These are phyloP conservation scores for Rhodotorula sp. DNA, from an alignment of 1,284 basidiomycete genomes.

Conservation along the genomic window DNA sequence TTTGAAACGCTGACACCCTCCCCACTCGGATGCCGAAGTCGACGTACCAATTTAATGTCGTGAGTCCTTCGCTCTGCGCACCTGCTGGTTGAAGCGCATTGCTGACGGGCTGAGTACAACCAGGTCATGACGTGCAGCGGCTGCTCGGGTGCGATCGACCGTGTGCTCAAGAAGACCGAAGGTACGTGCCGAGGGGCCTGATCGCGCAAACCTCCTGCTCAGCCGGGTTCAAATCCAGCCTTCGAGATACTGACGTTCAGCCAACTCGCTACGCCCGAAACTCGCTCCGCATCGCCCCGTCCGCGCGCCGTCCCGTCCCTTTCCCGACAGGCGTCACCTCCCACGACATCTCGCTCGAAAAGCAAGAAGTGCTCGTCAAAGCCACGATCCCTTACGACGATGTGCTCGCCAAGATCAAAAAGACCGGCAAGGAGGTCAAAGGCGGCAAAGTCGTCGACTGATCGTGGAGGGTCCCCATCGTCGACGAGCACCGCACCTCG, in stretches of 20 bases:
- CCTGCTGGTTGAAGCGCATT: too few species aligned
- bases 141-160: constrained; percentile 43
- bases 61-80: not conserved
- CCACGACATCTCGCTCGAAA: constrained; percentile 34
- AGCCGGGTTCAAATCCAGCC: too few species aligned
- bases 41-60: constrained; percentile 44
- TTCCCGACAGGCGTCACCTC: constrained; percentile 26
- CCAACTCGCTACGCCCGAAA: not conserved
- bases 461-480: not conserved
- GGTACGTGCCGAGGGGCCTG: constrained; percentile 20
- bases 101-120: too few species aligned
- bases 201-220: not conserved
- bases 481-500: too few species aligned
- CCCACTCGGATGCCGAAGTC: constrained; percentile 16
- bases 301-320: too few species aligned
- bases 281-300: not conserved
- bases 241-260: not conserved
- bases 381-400: constrained; percentile 28
- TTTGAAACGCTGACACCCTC: not conserved
- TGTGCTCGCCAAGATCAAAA: constrained; percentile 40
- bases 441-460: constrained; percentile 25
- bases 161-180: constrained; percentile 42
- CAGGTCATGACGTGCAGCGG: constrained; percentile 44
- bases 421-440: constrained; percentile 41
- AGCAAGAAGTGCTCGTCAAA: constrained; percentile 37